Base-by-base conservation (phyloP, 139 green algal genomes). In the Micractinium conductrix region DNA sequence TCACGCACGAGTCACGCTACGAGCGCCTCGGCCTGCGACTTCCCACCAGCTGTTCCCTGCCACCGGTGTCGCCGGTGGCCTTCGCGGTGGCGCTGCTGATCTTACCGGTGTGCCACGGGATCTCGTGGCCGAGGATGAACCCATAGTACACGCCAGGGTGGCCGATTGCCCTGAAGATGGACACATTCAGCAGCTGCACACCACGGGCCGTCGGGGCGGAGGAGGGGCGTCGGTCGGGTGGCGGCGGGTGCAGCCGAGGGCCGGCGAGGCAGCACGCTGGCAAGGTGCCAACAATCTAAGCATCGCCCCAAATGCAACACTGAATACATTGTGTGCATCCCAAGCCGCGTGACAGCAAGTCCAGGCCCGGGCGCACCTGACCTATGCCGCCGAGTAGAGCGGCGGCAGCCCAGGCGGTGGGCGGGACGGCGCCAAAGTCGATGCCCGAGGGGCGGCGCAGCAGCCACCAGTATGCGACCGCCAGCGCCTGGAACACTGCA, bases 141-240 rank as follows among this genome's bases (percentile, higher is more conserved):
- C 95, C 95, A 75, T 98, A 98, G 86, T 98, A 98, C 5, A 98
- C 95, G 10, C 95, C 95, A 3, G 75, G 78, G 38, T 90, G 83
- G 3, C 95, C 95, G 42, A 98, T 92, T 0, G 94, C 89, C 1
- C 83, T 63, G 85, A 93, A 98, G 65, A 95, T 93, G 75, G 89
- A 91, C 10, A 93, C 69, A 84, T 97, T 97, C 14, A 97, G 88
- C 0, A 85, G 81, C 91, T 97, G 94, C 75, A 40, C 24, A 38
- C n/a, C n/a, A n/a, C n/a, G n/a, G n/a, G n/a, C n/a, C n/a, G n/a
- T n/a, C n/a, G n/a, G n/a, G n/a, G n/a, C n/a, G n/a, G n/a, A n/a
- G n/a, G n/a, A n/a, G n/a, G n/a, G n/a, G n/a, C n/a, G n/a, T n/a
- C n/a, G n/a, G n/a, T n/a, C n/a, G n/a, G n/a, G n/a, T n/a, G n/a